phyloP scores from a whole-genome alignment of 176 grass and related monocot species.

The Oryza nivara region DNA sequence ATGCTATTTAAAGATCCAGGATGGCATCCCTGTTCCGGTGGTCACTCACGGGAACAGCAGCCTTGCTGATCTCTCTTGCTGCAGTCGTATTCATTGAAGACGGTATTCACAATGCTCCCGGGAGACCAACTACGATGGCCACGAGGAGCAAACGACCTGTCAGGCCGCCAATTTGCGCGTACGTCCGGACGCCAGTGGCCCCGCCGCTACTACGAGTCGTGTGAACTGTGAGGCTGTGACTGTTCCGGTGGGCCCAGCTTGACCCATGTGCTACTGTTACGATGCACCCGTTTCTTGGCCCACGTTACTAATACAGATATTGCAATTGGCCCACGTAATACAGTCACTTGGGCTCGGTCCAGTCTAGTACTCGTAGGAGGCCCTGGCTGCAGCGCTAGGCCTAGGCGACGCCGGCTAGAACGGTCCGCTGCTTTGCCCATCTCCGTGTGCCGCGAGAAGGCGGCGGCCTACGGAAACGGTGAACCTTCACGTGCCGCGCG shows the following conservation, averaged over 20 bases:
- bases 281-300: not conserved
- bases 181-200: not conserved
- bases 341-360: not conserved
- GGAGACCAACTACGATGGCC: slow-evolving; percentile 1
- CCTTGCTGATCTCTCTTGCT: not conserved
- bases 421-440: not conserved
- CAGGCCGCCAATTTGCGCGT: slow-evolving; percentile 11
- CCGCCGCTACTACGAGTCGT: slow-evolving; percentile 1
- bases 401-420: not conserved
- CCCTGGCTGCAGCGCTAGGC: not conserved
- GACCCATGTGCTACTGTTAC: not conserved
- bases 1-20: not conserved
- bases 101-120: too few relatives aligned
- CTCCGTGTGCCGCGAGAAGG: not conserved
- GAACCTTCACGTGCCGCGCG: not conserved
- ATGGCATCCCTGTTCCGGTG: not conserved
- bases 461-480: not conserved
- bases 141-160: slow-evolving; percentile 22
- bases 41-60: not conserved
- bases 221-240: not conserved
- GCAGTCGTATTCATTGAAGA: not conserved
- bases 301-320: not conserved
- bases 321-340: not conserved
- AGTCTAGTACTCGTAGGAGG: not conserved
- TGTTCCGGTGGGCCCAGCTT: not conserved